Evolutionary conservation across 441 rosid genomes (phyloP).

Genomic region (Gossypium trilobum): DNA sequence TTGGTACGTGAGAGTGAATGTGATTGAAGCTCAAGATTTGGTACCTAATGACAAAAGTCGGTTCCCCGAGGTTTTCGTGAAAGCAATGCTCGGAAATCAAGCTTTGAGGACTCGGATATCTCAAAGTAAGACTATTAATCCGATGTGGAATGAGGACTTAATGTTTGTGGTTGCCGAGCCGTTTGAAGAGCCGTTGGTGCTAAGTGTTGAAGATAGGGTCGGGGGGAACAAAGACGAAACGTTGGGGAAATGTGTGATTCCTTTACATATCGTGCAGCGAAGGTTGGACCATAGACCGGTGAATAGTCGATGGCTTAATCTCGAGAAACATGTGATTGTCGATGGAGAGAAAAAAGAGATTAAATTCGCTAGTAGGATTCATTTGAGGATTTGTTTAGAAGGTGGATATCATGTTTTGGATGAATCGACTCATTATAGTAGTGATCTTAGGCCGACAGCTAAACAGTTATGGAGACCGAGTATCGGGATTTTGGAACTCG

Average conservation of each 20-base stretch:
- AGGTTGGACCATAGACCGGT: slow-evolving; percentile 62
- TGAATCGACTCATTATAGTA: slow-evolving; percentile 15
- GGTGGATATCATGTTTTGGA: slow-evolving; percentile 7
- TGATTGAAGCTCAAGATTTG: slow-evolving; percentile 73
- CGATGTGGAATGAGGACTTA: slow-evolving; percentile 76
- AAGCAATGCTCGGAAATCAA: slow-evolving; percentile 53
- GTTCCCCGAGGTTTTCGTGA: slow-evolving; percentile 59
- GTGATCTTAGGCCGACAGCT: slow-evolving; percentile 40
- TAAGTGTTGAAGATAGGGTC: slow-evolving; percentile 50
- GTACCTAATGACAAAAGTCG: slow-evolving; percentile 48
- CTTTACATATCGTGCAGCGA: slow-evolving; percentile 42
- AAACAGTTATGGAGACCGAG: slow-evolving; percentile 43
- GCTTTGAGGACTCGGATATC: slow-evolving; percentile 44
- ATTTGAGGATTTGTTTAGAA: slow-evolving; percentile 34
- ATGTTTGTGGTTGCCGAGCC: slow-evolving; percentile 68
- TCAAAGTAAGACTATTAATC: slow-evolving; percentile 47
- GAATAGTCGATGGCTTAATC: slow-evolving; percentile 49
- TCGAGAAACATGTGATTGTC: slow-evolving; percentile 46
- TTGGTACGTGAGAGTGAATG: slow-evolving; percentile 69
- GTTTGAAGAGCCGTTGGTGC: slow-evolving; percentile 39
- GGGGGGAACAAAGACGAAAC: slow-evolving; percentile 46
- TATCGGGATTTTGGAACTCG: slow-evolving; percentile 44
- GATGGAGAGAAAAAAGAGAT: slow-evolving; percentile 56
- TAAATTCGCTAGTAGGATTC: slow-evolving; percentile 78
- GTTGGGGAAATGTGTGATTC: slow-evolving; percentile 40